phyloP scores from a whole-genome alignment of 2,329 filamentous ascomycete genomes.

The Colletotrichum lindemuthianum region DNA sequence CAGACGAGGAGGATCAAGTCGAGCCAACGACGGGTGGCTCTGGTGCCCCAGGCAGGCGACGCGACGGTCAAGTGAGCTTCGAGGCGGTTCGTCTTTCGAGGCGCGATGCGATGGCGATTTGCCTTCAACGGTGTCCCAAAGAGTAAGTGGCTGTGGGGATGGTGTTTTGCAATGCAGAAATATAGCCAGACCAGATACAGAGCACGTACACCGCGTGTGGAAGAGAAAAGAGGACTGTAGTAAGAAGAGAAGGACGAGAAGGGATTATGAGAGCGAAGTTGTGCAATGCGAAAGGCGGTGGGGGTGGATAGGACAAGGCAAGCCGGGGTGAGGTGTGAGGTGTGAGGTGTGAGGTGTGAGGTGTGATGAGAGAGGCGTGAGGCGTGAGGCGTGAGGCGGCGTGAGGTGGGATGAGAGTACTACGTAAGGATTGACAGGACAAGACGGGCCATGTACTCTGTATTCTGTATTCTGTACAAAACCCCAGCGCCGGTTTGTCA shows the following conservation, averaged over 20 bases:
- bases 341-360: too few species aligned
- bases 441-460: too few species aligned
- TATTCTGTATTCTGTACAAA: too few species aligned
- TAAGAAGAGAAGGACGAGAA: slow-evolving; percentile 5
- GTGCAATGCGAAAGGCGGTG: slow-evolving; percentile 18
- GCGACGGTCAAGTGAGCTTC: not conserved
- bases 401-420: too few species aligned
- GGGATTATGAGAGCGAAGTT: slow-evolving; percentile 17
- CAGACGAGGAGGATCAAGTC: slow-evolving; percentile 1
- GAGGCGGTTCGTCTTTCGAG: not conserved
- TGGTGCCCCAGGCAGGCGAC: not conserved
- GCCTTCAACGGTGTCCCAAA: too few species aligned
- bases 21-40: not conserved
- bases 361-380: too few species aligned
- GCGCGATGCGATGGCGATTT: slow-evolving; percentile 1
- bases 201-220: not conserved
- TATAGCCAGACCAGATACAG: not conserved
- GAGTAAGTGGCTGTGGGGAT: too few species aligned
- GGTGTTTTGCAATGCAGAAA: too few species aligned
- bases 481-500: too few species aligned
- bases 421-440: too few species aligned
- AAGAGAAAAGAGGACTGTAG: not conserved
- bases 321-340: too few species aligned
- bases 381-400: too few species aligned
- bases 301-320: slow-evolving; percentile 3